A percentile compares a stretch with the other conserved stretches of the same genome.
Conservation (phyloP, 805 yeast species). For the Sugiyamaella chiloensis region DNA sequence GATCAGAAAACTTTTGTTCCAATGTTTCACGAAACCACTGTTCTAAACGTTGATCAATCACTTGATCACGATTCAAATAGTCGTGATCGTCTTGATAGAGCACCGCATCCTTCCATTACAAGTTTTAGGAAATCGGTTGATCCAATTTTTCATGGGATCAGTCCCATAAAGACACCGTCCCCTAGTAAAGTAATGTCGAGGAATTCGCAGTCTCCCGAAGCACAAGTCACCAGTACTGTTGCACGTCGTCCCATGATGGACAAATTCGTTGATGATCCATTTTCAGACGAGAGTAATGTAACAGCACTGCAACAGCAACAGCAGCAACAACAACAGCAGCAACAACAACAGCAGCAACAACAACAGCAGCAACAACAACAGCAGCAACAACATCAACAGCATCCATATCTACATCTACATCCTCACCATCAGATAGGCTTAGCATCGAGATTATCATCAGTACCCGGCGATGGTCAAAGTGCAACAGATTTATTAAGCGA, state of each 20-base stretch:
- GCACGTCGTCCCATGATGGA: neutral
- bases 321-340: too few species aligned
- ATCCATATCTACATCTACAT: too few species aligned
- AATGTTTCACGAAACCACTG: too few species aligned
- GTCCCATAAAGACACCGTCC: conserved; percentile 4
- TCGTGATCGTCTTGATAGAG: too few species aligned
- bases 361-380: too few species aligned
- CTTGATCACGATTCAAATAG: too few species aligned
- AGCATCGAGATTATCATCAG: neutral
- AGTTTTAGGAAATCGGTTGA: too few species aligned
- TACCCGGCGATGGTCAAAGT: neutral
- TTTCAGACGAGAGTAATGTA: neutral
- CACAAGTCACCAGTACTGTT: neutral
- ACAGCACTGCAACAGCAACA: neutral
- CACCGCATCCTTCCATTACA: too few species aligned
- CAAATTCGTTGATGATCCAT: neutral
- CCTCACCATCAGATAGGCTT: neutral
- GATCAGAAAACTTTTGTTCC: too few species aligned
- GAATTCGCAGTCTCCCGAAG: neutral
- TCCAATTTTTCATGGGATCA: conserved; percentile 5
- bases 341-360: too few species aligned
- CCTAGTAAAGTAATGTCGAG: neutral
- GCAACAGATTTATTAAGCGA: neutral
- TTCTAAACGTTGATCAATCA: too few species aligned
- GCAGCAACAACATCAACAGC: too few species aligned